Base-by-base conservation (phyloP, 192 early-diverging fungal genomes). In the Backusella australiensis region DNA sequence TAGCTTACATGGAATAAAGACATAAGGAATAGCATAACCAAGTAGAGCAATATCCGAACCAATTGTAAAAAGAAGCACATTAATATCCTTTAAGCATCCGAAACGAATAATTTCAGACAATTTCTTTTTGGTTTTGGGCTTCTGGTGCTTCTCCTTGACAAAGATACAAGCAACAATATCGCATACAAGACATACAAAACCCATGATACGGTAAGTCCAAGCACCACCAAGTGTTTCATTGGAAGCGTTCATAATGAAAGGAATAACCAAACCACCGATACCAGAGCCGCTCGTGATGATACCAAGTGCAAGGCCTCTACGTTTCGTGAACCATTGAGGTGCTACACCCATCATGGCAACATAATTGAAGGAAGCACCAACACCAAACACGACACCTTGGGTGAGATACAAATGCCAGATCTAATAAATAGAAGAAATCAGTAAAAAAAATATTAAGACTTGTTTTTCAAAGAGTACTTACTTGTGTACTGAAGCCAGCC, bases 261-360 rank as follows among this genome's bases (percentile, higher is more conserved):
- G 83, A 74, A 93, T 79, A 23, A 86, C 84, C 4, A 94, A 77
- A 1, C 93, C 93, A 66, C 94, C 94, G 49, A 93, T 77, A 15
- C 94, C 94, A 9, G 87, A 84, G 2, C 94, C 94, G 41, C 90
- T 71, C 17, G 83, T 78, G 26, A 86, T 83, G 34, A 87, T 82
- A 5, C 90, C 90, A 0, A 87, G 70, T 1, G 90, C 90, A 14
- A 89, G 56, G 0, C 86, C 89, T 41, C 88, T 81, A 19, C 85
- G 80, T 73, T 76, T 85, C 21, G 85, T 84, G 78, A 89, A 90
- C 87, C 87, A 90, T 80, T 87, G 87, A 11, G 89, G 78, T 0
- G 86, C 85, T 38, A 86, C 71, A 17, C 80, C 80, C 63, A 81
- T 78, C 3, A 63, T 59, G 3, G 67, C 73, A 0, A 56, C 70